Conservation (phyloP, 2,329 filamentous ascomycete genomes). For the Stagonosporopsis cucurbitacearum region DNA sequence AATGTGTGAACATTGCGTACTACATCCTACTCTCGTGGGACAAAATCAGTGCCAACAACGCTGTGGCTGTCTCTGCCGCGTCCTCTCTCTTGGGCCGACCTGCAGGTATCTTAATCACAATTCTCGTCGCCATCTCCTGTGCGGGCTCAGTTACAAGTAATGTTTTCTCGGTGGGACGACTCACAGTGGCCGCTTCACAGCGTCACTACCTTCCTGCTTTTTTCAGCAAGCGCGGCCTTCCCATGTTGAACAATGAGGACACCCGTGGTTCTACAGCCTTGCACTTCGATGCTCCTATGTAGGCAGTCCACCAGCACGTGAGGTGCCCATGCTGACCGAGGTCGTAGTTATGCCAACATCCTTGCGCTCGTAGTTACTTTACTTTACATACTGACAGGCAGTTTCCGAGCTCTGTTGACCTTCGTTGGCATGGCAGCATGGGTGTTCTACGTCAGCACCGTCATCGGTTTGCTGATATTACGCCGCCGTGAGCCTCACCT, state of each 20-base stretch:
- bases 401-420: conserved; percentile 66
- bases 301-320: conserved; percentile 4
- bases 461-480: conserved; percentile 64
- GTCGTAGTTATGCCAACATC: conserved; percentile 36
- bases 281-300: conserved; percentile 44
- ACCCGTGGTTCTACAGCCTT: conserved; percentile 8
- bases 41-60: conserved; percentile 64
- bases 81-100: conserved; percentile 58
- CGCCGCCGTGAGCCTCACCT: conserved; percentile 63
- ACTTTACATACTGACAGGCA: conserved; percentile 66
- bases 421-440: conserved; percentile 56
- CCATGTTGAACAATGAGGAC: conserved; percentile 12
- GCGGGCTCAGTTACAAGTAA: conserved; percentile 68
- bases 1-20: conserved; percentile 67
- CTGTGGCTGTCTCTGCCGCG: conserved; percentile 65
- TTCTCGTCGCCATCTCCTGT: conserved; percentile 66
- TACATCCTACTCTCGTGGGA: conserved; percentile 69
- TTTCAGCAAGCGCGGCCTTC: conserved; percentile 40
- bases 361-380: conserved; percentile 50
- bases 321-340: conserved; percentile 12
- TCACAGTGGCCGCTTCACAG: conserved; percentile 63
- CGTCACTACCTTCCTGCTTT: conserved; percentile 45
- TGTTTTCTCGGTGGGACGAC: conserved; percentile 67
- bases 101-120: conserved; percentile 62
- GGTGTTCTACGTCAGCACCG: conserved; percentile 69